Evolutionary conservation across 2,329 filamentous ascomycete genomes (phyloP), one percentile per base, ranked within the genome.

Genomic region (Aspergillus sp.): DNA sequence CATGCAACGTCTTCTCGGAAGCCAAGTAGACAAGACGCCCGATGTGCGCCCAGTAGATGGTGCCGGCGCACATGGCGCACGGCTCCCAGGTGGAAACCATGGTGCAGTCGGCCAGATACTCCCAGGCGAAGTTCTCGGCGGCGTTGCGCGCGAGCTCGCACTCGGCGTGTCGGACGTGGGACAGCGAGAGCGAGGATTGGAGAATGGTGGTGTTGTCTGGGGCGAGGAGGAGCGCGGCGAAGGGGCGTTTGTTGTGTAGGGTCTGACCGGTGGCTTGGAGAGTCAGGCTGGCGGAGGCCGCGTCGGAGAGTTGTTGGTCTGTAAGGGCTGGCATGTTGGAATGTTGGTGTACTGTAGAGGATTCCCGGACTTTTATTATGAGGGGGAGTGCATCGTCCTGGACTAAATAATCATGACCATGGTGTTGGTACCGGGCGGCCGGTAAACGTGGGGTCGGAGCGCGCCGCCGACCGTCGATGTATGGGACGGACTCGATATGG

Each of bases 11-110:
- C 36, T 64, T 60, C 44, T 72, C 70, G 29, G 62, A 64, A 1
- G 66, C 69, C 3, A 65, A 63, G 42, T 71, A 73, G 4, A 72
- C 58, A 22, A 73, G 49, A 2, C 69, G 55, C 4, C 69, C 70
- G 35, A 73, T 72, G 43, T 71, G 65, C 24, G 68, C 67, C 69
- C 69, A 72, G 42, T 67, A 65, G 27, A 67, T 58, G 2, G 64
- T 64, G 4, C 59, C 61, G 24, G 55, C 50, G 43, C 68, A 73
- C 69, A 73, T 72, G 13, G 66, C 68, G 38, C 70, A 73, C 2
- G 69, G 69, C 47, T 73, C 70, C 69, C 70, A 72, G 8, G 69
- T 72, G 14, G 62, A 66, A 29, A 71, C 64, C 24, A 72, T 47
- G 0, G 68, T 71, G 43, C 68, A 72, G 24, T 44, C 47, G 52